Percentiles rank a stretch among this genome's conserved stretches.
Conservation (phyloP, 768 basidiomycete genomes). For the Amylocystis lapponica region DNA sequence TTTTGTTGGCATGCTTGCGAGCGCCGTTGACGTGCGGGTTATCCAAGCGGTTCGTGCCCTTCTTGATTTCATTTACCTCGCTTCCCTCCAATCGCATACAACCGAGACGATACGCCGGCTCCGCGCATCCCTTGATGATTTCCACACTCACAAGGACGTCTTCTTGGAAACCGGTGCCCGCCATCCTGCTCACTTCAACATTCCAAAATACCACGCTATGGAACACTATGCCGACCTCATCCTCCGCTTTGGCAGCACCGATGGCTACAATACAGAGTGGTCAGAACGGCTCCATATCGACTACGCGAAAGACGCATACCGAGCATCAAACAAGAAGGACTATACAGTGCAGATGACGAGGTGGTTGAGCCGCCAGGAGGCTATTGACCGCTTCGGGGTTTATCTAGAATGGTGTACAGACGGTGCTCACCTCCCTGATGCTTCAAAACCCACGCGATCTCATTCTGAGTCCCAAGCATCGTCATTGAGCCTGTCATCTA, state of each 20-base stretch:
- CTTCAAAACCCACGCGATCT: too few species aligned
- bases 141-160: constrained; percentile 33
- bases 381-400: too few species aligned
- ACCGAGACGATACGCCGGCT: background rate
- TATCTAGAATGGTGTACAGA: too few species aligned
- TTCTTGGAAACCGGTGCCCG: constrained; percentile 31
- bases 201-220: constrained; percentile 38
- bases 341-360: constrained; percentile 32
- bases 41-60: too few species aligned
- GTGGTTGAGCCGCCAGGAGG: constrained; percentile 29
- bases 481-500: too few species aligned
- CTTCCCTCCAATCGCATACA: background rate
- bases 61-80: too few species aligned
- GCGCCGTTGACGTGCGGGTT: background rate
- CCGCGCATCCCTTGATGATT: constrained; percentile 11
- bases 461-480: too few species aligned
- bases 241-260: constrained; percentile 27
- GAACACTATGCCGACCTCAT: constrained; percentile 31
- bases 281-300: too few species aligned
- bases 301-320: too few species aligned
- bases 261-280: constrained; percentile 36
- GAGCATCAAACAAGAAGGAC: constrained; percentile 36
- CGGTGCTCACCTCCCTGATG: too few species aligned
- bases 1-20: background rate
- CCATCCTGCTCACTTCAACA: constrained; percentile 26